These are phyloP conservation scores for Penicillium sp. DNA, from an alignment of 2,329 filamentous ascomycete genomes.

Conservation along the genomic window DNA sequence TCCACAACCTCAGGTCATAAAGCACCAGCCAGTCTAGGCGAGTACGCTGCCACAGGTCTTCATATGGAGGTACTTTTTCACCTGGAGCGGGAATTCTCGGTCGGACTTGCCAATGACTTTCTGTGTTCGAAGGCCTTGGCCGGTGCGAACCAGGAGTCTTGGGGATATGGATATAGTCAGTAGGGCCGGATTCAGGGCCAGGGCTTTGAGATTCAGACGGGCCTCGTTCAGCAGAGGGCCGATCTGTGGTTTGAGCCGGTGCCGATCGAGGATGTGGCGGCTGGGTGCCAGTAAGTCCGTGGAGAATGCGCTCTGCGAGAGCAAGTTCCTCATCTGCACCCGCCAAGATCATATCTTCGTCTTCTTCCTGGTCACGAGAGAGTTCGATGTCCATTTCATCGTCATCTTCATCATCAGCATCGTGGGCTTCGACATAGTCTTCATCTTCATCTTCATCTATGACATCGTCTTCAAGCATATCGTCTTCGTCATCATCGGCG, in stretches of 20 bases:
- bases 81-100: slow-evolving; percentile 67
- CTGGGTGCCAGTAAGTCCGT: slow-evolving; percentile 68
- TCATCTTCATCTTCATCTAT: slow-evolving; percentile 42
- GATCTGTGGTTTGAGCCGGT: slow-evolving; percentile 31
- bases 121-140: slow-evolving; percentile 49
- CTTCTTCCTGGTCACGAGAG: slow-evolving; percentile 47
- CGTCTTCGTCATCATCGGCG: slow-evolving; percentile 50
- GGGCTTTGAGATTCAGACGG: slow-evolving; percentile 20
- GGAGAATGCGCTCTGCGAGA: slow-evolving; percentile 73
- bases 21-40: slow-evolving; percentile 91
- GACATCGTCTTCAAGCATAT: slow-evolving; percentile 31
- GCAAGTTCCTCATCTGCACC: slow-evolving; percentile 68
- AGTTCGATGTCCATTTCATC: slow-evolving; percentile 39
- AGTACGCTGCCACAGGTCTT: slow-evolving; percentile 86
- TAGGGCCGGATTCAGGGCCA: slow-evolving; percentile 17
- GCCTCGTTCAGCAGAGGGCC: slow-evolving; percentile 16
- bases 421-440: slow-evolving; percentile 51
- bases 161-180: slow-evolving; percentile 64
- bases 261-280: slow-evolving; percentile 60
- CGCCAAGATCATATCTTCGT: slow-evolving; percentile 55
- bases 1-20: slow-evolving; percentile 95
- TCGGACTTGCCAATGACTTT: slow-evolving; percentile 82
- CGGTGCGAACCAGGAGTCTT: slow-evolving; percentile 65
- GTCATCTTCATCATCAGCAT: slow-evolving; percentile 49
- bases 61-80: slow-evolving; percentile 66